phyloP scores from a whole-genome alignment of 73 alveolate genomes.

The Effrenium voratum region DNA sequence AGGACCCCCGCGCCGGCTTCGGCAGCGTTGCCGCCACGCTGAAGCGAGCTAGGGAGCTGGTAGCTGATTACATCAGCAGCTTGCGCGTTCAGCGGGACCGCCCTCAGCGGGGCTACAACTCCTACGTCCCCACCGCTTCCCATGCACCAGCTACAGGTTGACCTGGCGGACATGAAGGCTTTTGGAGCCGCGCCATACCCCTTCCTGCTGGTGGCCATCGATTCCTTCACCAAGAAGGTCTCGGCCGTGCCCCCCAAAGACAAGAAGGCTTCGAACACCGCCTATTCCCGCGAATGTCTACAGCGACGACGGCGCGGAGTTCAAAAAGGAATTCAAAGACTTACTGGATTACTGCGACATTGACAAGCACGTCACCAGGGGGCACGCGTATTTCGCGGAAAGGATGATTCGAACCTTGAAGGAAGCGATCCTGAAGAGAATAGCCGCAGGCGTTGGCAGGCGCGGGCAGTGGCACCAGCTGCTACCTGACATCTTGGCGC shows the following conservation, averaged over 20 bases:
- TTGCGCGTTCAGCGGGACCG: no score
- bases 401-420: not conserved
- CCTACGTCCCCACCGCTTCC: not conserved
- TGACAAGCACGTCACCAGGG: not conserved
- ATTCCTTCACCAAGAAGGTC: not conserved
- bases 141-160: not conserved
- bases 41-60: not conserved
- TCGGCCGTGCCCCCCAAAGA: not conserved
- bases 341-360: not conserved
- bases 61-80: no score
- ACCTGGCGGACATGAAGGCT: not conserved
- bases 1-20: not conserved
- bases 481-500: slow-evolving; percentile 2
- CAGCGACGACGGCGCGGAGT: no score
- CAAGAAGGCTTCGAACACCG: not conserved
- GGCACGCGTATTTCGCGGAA: not conserved
- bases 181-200: not conserved
- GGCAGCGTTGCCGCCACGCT: slow-evolving; percentile 5
- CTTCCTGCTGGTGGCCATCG: not conserved
- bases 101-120: slow-evolving; percentile 12
- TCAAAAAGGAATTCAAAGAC: not conserved
- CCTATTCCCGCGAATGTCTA: not conserved
- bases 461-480: not conserved
- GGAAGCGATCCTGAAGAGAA: not conserved
- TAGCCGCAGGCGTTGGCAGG: not conserved